A percentile compares a stretch with the other conserved stretches of the same genome.
Conservation (phyloP, 139 green algal species). For the Chlorella vulgaris region DNA sequence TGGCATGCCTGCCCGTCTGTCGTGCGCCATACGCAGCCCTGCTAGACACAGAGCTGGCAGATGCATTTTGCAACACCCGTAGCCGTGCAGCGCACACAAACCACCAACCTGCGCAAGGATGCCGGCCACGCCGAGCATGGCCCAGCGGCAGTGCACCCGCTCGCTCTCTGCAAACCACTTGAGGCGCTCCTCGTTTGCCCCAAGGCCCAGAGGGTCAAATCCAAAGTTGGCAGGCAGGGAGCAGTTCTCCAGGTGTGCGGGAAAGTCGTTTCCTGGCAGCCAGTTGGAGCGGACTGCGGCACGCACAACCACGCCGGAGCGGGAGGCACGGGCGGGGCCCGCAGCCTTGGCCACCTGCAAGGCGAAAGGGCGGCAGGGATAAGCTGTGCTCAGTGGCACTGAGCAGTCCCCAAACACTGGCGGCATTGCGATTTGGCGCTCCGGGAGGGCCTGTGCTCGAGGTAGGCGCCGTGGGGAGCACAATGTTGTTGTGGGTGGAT, state of each 20-base stretch:
- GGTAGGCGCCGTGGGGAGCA: too few relatives aligned
- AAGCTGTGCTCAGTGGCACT: too few relatives aligned
- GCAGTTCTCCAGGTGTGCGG: conserved; percentile 43
- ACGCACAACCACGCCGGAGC: conserved; percentile 26
- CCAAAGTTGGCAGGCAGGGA: conserved; percentile 58
- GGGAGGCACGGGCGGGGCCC: conserved; percentile 4
- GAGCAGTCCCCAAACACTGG: too few relatives aligned
- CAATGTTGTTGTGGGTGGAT: too few relatives aligned
- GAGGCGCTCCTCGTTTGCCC: conserved; percentile 58
- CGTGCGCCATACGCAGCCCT: conserved; percentile 82
- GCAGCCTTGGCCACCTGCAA: conserved; percentile 17
- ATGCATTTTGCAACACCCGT: conserved; percentile 66
- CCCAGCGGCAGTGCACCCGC: conserved; percentile 84
- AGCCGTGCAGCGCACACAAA: conserved; percentile 54
- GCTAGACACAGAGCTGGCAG: conserved; percentile 72
- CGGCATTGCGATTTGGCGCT: too few relatives aligned
- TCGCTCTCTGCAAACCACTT: conserved; percentile 35
- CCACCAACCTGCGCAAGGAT: conserved; percentile 83
- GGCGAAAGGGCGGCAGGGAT: neutral
- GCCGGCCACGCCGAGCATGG: conserved; percentile 89
- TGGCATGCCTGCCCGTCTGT: too few relatives aligned
- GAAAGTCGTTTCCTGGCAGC: conserved; percentile 38
- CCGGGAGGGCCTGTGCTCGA: too few relatives aligned
- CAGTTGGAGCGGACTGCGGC: conserved; percentile 40
- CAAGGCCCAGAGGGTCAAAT: conserved; percentile 81